Conservation (phyloP, 768 basidiomycete genomes). For the Postia placenta region DNA sequence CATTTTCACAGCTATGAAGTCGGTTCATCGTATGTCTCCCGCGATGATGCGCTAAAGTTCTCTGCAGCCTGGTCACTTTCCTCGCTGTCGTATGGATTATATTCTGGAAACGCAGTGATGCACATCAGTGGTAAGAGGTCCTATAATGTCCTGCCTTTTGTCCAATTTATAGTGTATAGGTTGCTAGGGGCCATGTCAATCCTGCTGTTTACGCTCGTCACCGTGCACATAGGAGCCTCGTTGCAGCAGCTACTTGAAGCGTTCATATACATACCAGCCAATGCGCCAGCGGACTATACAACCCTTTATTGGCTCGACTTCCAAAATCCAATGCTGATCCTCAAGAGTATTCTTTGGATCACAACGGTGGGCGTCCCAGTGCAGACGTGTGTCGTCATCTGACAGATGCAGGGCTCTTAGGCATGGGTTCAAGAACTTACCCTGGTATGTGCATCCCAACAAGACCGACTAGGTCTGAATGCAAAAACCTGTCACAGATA, state of each 20-base stretch:
- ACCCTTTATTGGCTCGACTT: not conserved
- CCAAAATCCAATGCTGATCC: not conserved
- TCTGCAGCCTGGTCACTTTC: not conserved
- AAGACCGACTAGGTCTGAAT: conserved; percentile 7
- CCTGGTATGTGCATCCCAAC: not conserved
- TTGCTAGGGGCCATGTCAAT: not conserved
- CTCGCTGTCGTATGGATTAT: not conserved
- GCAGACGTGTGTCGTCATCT: not conserved
- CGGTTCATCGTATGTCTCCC: not conserved
- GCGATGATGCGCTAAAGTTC: not conserved
- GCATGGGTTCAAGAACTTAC: not conserved
- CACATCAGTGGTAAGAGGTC: not conserved
- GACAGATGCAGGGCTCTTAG: not conserved
- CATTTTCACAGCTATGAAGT: conserved; percentile 2
- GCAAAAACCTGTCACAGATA: not conserved
- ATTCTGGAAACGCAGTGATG: not conserved
- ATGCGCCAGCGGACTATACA: not conserved
- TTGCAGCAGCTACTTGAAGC: conserved; percentile 1
- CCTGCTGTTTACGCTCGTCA: not conserved
- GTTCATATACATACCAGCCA: not conserved
- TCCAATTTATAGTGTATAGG: not conserved
- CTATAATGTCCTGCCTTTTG: not conserved
- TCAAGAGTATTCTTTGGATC: not conserved
- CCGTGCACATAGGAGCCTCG: not conserved
- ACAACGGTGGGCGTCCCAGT: not conserved